Percentiles rank a stretch among this genome's conserved stretches.
Conservation (phyloP, 176 grass and related monocot genomes). For the Alopecurus myosuroides region DNA sequence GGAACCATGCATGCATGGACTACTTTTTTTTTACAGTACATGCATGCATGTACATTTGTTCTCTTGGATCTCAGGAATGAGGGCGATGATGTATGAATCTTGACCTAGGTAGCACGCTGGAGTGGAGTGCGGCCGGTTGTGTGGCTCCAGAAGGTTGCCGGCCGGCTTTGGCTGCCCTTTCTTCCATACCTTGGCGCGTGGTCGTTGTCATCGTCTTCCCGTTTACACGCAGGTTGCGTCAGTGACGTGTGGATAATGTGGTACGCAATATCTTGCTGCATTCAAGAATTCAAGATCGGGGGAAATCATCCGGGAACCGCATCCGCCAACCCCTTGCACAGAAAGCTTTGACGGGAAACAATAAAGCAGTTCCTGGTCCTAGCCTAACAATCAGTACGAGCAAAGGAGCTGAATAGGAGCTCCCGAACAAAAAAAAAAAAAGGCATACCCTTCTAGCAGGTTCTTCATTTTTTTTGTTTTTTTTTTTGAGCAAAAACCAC, state of each 20-base stretch:
- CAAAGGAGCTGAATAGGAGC: too few relatives aligned
- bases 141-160: slow-evolving; percentile 32
- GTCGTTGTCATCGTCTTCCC: slow-evolving; percentile 13
- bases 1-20: neutral
- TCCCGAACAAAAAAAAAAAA: too few relatives aligned
- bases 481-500: too few relatives aligned
- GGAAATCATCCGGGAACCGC: neutral
- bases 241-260: neutral
- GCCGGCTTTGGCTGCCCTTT: neutral
- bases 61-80: neutral
- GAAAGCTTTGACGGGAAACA: too few relatives aligned
- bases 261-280: neutral
- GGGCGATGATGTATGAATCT: neutral
- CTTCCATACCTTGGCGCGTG: neutral
- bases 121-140: slow-evolving; percentile 16
- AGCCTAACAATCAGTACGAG: too few relatives aligned
- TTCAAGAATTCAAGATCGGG: neutral
- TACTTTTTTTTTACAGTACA: too few relatives aligned
- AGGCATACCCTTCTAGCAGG: too few relatives aligned
- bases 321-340: too few relatives aligned
- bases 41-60: neutral
- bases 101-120: neutral
- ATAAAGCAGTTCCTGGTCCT: too few relatives aligned
- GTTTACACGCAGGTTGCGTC: neutral
- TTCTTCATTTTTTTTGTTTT: too few relatives aligned